Percentiles rank a stretch among this genome's conserved stretches.
Conservation (phyloP, 164 flowering plant genomes). For the Piper longum region DNA sequence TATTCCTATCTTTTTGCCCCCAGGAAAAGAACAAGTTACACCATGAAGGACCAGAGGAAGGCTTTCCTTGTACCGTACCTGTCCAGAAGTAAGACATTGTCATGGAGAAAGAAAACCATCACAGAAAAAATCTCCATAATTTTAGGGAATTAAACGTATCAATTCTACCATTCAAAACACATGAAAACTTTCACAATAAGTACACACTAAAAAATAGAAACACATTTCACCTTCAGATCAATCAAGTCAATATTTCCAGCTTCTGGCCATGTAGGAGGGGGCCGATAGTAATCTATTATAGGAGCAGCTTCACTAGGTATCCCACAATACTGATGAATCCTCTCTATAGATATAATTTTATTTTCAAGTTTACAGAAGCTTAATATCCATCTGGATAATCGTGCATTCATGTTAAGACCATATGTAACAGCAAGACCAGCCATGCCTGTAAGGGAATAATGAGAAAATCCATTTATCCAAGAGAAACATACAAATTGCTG, state of each 20-base stretch:
- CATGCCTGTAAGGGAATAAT: conserved; percentile 42
- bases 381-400: conserved; percentile 90
- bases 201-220: background rate
- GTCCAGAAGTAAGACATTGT: background rate
- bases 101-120: background rate
- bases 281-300: conserved; percentile 58
- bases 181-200: no score
- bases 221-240: conserved; percentile 59
- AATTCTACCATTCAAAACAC: no score
- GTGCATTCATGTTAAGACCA: conserved; percentile 92
- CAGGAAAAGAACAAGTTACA: conserved; percentile 68
- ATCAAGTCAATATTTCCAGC: conserved; percentile 62
- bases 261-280: conserved; percentile 84
- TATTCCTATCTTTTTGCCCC: conserved; percentile 84
- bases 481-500: background rate
- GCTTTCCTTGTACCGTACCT: conserved; percentile 93
- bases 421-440: conserved; percentile 98
- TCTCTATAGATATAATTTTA: conserved; percentile 92
- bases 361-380: conserved; percentile 98
- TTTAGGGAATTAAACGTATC: background rate
- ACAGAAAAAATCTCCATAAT: background rate
- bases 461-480: conserved; percentile 3
- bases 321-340: conserved; percentile 81
- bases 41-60: conserved; percentile 93
- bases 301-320: conserved; percentile 83